A percentile compares a stretch with the other conserved stretches of the same genome.
These are phyloP conservation scores for Vitis riparia DNA, from an alignment of 164 flowering plant species.

Conservation along the genomic window DNA sequence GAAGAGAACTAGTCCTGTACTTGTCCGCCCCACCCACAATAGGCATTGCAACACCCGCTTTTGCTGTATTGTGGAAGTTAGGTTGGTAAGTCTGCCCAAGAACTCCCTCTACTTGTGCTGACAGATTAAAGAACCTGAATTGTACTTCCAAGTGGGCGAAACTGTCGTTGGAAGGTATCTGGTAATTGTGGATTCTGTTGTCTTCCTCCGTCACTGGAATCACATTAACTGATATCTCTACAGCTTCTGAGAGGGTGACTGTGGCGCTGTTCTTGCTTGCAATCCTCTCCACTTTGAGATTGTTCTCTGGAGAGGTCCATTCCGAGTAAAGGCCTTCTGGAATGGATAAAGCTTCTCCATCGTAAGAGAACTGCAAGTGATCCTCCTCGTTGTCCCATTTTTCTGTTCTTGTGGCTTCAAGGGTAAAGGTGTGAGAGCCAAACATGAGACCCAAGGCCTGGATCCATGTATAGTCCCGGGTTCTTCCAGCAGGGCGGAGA, in stretches of 20 bases:
- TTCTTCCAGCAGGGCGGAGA: conserved; percentile 30
- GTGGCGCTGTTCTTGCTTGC: conserved; percentile 32
- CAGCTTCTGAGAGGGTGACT: conserved; percentile 30
- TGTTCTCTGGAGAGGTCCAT: conserved; percentile 31
- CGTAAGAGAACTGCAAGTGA: conserved; percentile 33
- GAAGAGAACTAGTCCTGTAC: conserved; percentile 14
- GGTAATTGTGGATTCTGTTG: conserved; percentile 14
- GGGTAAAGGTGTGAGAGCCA: conserved; percentile 29
- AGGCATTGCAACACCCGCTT: conserved; percentile 21
- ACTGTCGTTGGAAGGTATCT: background rate
- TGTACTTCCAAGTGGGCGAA: conserved; percentile 19
- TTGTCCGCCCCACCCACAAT: conserved; percentile 22
- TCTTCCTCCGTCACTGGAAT: conserved; percentile 47
- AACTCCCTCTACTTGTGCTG: conserved; percentile 16
- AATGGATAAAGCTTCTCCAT: conserved; percentile 26
- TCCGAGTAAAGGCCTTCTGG: conserved; percentile 31
- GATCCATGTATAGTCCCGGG: conserved; percentile 50
- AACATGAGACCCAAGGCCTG: conserved; percentile 46
- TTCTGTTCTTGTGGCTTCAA: conserved; percentile 29
- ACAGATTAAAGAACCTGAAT: conserved; percentile 14
- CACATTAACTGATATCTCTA: conserved; percentile 42
- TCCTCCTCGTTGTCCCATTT: conserved; percentile 9
- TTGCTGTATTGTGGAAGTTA: conserved; percentile 18
- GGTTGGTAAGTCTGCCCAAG: conserved; percentile 21
- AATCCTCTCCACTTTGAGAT: conserved; percentile 36